Conservation (phyloP, 2,329 filamentous ascomycete genomes). For the Colletotrichum endophyticum region DNA sequence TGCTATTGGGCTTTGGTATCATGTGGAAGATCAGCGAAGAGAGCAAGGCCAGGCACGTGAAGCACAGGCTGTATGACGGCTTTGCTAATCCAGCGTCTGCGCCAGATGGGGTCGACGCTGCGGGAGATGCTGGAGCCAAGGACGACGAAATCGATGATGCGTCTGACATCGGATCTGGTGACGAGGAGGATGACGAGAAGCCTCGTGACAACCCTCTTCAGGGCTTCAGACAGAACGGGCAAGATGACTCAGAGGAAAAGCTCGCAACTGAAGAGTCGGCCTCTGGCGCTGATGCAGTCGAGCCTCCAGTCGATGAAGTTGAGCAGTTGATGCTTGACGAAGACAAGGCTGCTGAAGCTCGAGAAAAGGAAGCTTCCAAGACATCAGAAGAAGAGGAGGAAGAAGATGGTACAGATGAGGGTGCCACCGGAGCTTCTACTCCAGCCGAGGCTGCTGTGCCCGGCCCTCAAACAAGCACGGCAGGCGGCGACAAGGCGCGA, state of each 20-base stretch:
- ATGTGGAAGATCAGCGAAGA: conserved; percentile 90
- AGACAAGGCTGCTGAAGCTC: conserved; percentile 24
- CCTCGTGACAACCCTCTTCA: conserved; percentile 44
- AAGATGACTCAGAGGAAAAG: conserved; percentile 31
- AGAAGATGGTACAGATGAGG: conserved; percentile 21
- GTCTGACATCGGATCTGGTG: conserved; percentile 38
- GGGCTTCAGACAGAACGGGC: conserved; percentile 25
- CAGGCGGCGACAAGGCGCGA: conserved; percentile 47
- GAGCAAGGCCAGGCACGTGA: conserved; percentile 80
- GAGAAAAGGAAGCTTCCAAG: neutral
- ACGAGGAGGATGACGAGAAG: conserved; percentile 31
- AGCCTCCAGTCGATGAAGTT: conserved; percentile 20
- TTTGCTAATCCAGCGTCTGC: conserved; percentile 27
- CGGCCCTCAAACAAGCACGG: conserved; percentile 23
- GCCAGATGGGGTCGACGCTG: neutral
- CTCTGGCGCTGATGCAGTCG: neutral
- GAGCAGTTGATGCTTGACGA: conserved; percentile 13
- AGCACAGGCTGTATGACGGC: conserved; percentile 59
- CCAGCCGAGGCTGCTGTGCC: conserved; percentile 8
- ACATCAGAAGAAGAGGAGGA: conserved; percentile 19
- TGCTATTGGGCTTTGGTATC: conserved; percentile 86
- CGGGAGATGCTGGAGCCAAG: conserved; percentile 25
- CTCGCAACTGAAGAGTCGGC: conserved; percentile 18
- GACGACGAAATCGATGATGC: conserved; percentile 34
- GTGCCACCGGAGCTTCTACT: conserved; percentile 3